Conservation (phyloP, 2,329 filamentous ascomycete species). For the Knufia petricola region DNA sequence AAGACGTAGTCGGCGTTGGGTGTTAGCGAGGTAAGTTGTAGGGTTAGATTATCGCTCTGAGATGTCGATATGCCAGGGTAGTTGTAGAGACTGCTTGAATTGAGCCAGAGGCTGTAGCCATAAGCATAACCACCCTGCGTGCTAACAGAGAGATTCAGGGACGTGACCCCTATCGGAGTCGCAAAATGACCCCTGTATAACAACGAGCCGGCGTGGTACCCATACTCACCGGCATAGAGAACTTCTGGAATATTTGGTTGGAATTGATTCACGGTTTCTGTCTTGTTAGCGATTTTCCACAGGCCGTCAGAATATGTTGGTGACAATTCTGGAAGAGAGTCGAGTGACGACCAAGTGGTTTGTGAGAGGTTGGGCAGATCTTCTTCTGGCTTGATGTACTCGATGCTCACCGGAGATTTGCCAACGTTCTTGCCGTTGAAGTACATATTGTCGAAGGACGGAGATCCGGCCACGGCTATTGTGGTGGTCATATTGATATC, state of each 20-base stretch:
- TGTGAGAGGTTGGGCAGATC: constrained; percentile 48
- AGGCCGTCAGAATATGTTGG: constrained; percentile 56
- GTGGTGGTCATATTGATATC: constrained; percentile 62
- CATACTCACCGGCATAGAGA: constrained; percentile 63
- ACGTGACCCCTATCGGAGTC: constrained; percentile 44
- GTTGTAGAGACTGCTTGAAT: constrained; percentile 54
- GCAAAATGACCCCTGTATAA: constrained; percentile 62
- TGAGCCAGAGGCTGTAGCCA: constrained; percentile 58
- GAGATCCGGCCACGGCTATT: constrained; percentile 58
- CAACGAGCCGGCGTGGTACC: constrained; percentile 59
- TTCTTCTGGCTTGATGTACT: constrained; percentile 43
- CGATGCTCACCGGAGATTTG: constrained; percentile 37
- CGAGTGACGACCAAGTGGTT: constrained; percentile 58
- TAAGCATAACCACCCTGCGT: constrained; percentile 61
- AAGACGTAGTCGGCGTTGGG: constrained; percentile 49
- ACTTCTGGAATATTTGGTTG: constrained; percentile 52
- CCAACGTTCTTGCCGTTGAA: constrained; percentile 48
- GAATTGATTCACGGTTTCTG: constrained; percentile 51
- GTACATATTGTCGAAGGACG: constrained; percentile 42
- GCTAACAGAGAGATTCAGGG: constrained; percentile 46
- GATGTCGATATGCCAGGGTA: constrained; percentile 48
- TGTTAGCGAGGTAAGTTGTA: constrained; percentile 43
- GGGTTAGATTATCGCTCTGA: constrained; percentile 45
- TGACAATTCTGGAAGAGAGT: constrained; percentile 61
- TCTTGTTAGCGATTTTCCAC: constrained; percentile 54